Percentiles rank a stretch among this genome's conserved stretches.
phyloP scores from a whole-genome alignment of 2,329 filamentous ascomycete genomes.

The Colletotrichum salicis region DNA sequence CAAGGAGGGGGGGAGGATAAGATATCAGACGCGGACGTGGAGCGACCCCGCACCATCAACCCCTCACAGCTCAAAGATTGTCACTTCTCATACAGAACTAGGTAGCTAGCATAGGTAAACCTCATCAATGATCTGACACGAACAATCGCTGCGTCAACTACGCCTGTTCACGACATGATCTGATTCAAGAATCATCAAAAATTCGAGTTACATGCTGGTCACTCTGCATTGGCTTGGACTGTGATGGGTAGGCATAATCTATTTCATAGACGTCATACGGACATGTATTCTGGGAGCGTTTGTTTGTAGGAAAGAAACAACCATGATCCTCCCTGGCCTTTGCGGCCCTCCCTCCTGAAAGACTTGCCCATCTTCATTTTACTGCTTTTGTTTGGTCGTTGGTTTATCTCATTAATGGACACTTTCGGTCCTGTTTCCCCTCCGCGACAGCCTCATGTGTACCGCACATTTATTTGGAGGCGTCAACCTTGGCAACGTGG shows the following conservation, averaged over 20 bases:
- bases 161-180: no score
- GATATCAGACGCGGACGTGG: not conserved
- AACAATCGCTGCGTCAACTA: not conserved
- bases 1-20: not conserved
- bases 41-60: conserved; percentile 2
- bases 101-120: not conserved
- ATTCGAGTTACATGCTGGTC: no score
- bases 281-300: conserved; percentile 30
- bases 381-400: conserved; percentile 33
- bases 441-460: conserved; percentile 25
- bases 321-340: conserved; percentile 29
- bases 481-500: conserved; percentile 84
- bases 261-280: conserved; percentile 34
- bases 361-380: conserved; percentile 33
- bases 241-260: conserved; percentile 34
- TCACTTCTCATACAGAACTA: not conserved
- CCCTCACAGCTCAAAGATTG: not conserved
- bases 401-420: conserved; percentile 30
- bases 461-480: conserved; percentile 57
- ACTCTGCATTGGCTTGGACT: not conserved
- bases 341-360: conserved; percentile 29
- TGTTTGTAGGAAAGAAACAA: conserved; percentile 32
- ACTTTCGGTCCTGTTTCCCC: conserved; percentile 21
- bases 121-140: not conserved
- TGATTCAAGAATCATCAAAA: no score